Evolutionary conservation across 768 basidiomycete genomes (phyloP).

Genomic region (Auricularia sp.): DNA sequence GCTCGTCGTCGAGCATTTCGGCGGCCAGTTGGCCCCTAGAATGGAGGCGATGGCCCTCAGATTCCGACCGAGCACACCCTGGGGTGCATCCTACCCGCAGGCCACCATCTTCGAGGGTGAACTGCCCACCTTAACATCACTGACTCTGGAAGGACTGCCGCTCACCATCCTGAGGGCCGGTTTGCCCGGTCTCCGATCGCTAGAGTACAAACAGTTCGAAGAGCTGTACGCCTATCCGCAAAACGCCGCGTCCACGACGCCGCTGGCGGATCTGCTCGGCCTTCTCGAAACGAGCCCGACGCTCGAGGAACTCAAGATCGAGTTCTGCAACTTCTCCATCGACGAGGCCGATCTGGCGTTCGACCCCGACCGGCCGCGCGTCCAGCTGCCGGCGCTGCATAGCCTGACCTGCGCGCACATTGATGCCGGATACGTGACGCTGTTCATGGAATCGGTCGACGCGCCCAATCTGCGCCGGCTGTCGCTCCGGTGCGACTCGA

Average conservation of each 20-base stretch:
- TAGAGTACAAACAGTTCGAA: conserved; percentile 18
- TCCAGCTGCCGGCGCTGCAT: conserved; percentile 13
- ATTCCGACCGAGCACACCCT: conserved; percentile 16
- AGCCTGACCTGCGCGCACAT: conserved; percentile 16
- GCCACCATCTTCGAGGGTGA: neutral
- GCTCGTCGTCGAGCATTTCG: conserved; percentile 13
- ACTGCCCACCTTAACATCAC: neutral
- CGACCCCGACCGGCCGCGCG: conserved; percentile 9
- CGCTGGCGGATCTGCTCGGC: conserved; percentile 17
- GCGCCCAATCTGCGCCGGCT: conserved; percentile 16
- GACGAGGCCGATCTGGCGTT: conserved; percentile 18
- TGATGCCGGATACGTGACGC: conserved; percentile 18
- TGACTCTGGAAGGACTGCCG: conserved; percentile 13
- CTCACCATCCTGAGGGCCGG: conserved; percentile 16
- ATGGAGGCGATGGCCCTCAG: conserved; percentile 21
- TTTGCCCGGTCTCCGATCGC: conserved; percentile 16
- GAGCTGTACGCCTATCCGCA: conserved; percentile 11
- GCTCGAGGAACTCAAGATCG: conserved; percentile 17
- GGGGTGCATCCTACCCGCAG: neutral
- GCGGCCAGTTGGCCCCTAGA: conserved; percentile 14
- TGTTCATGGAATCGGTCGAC: conserved; percentile 20
- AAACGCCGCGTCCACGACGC: conserved; percentile 12
- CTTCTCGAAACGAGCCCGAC: conserved; percentile 11
- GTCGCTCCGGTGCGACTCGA: conserved; percentile 17
- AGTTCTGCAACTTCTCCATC: conserved; percentile 16